phyloP scores from a whole-genome alignment of 495 filamentous ascomycete genomes.

The Aspergillus sclerotioniger region DNA sequence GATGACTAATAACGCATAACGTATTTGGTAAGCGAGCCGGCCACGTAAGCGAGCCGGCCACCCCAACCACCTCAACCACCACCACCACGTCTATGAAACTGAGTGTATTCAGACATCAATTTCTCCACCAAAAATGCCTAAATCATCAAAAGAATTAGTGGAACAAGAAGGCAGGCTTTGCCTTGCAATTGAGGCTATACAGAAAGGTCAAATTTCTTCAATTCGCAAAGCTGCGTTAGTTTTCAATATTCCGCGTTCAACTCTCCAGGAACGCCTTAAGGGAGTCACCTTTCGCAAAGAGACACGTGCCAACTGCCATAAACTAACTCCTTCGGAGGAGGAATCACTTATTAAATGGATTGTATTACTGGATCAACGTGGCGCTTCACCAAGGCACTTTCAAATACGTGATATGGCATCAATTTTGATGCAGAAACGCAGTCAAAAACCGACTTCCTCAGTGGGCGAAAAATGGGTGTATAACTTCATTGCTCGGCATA shows the following conservation, averaged over 20 bases:
- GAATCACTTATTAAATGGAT: too few species aligned
- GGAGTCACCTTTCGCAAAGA: too few species aligned
- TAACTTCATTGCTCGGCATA: slow-evolving; percentile 31
- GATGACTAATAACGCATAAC: background rate
- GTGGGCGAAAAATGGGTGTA: slow-evolving; percentile 13
- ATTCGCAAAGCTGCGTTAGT: background rate
- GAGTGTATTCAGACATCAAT: background rate
- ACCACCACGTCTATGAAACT: background rate
- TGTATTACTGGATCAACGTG: slow-evolving; percentile 14
- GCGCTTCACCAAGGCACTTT: slow-evolving; percentile 5
- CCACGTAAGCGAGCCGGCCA: slow-evolving; percentile 2
- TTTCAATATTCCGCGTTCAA: background rate
- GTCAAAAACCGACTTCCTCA: slow-evolving; percentile 27
- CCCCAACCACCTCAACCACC: background rate
- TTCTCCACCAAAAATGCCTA: slow-evolving; percentile 1
- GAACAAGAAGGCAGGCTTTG: background rate
- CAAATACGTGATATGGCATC: slow-evolving; percentile 34
- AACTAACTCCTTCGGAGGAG: too few species aligned
- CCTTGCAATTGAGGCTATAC: background rate
- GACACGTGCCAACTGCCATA: too few species aligned
- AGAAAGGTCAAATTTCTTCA: background rate
- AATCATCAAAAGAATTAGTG: background rate
- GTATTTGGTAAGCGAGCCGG: too few species aligned
- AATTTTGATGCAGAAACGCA: slow-evolving; percentile 7
- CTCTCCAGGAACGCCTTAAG: background rate